Base-by-base conservation (phyloP, 176 grass and related monocot genomes). In the Juncus effusus region DNA sequence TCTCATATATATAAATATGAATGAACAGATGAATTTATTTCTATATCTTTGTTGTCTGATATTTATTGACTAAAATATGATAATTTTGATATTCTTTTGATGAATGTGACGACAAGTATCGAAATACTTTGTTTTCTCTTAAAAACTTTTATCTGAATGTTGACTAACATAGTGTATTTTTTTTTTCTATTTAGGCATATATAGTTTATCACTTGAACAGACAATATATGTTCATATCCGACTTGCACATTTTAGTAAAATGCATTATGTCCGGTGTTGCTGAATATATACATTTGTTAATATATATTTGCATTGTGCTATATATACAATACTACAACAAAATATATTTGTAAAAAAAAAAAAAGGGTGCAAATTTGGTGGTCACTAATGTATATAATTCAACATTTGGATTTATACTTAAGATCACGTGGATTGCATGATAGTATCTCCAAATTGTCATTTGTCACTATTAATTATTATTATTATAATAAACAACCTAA, bases 391-490 rank as follows among this genome's bases (percentile, higher is more conserved):
- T 3, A 71, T 4, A 15, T 40, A 71, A 56, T 71, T 7, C 56
- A 59, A 44, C 10, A 56, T 59, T 71, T 71, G 13, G n/a, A 71
- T 71, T 42, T 54, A 38, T 41, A 41, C 19, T 44, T 70, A 51
- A 44, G 67, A 70, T 70, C 67, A 14, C 40, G 67, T 58, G 67
- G 67, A 42, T 70, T 59, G 37, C 13, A 72, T 44, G 9, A 59
- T 59, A 72, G 41, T 35, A 69, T 69, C 39, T 55, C 36, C 68
- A 59, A 72, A 39, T 72, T 72, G 68, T 72, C 42, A 47, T 16
- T 72, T 72, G 54, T 58, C 68, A 40, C 36, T 47, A 58, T 12
- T 59, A 42, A 35, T 59, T 58, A 40, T 71, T 54, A 14, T 71
- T 9, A 6, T 47, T 47, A 28, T 28, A 28, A 28, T 28, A 47